Conservation (phyloP, 208 protist genomes). For the Herpetomonas tarakana region DNA sequence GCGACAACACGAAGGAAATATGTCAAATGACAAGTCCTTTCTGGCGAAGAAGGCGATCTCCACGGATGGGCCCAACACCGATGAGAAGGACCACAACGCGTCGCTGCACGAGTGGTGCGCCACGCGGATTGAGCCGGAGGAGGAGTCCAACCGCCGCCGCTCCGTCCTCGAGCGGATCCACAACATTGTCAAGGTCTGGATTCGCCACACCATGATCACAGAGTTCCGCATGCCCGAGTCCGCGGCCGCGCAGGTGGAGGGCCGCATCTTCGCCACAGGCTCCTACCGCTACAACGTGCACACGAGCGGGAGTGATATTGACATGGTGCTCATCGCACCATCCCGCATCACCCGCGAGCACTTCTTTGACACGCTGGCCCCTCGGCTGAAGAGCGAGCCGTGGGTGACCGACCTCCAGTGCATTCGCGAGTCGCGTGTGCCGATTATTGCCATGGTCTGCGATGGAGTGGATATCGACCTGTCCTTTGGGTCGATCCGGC, state of each 20-base stretch:
- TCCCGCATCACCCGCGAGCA: conserved; percentile 89
- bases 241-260: conserved; percentile 81
- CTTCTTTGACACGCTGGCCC: conserved; percentile 93
- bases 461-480: conserved; percentile 96
- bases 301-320: conserved; percentile 96
- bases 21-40: conserved; percentile 52
- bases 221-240: conserved; percentile 89
- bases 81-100: conserved; percentile 68
- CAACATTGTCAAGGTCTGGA: conserved; percentile 82
- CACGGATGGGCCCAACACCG: conserved; percentile 65
- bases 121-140: conserved; percentile 83
- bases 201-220: conserved; percentile 83
- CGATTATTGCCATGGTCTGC: conserved; percentile 96
- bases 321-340: conserved; percentile 95
- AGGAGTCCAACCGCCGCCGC: conserved; percentile 83
- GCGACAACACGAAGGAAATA: too few species aligned
- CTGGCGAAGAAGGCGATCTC: conserved; percentile 78
- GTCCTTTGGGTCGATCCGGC: conserved; percentile 91
- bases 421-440: conserved; percentile 94
- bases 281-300: conserved; percentile 99
- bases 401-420: conserved; percentile 84
- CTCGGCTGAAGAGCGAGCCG: conserved; percentile 67
- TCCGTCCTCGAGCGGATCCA: conserved; percentile 80
- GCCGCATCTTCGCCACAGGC: conserved; percentile 97
- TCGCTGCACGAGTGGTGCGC: conserved; percentile 66